Conservation (phyloP, 2,329 filamentous ascomycete genomes). For the Pestalotiopsis fici region DNA sequence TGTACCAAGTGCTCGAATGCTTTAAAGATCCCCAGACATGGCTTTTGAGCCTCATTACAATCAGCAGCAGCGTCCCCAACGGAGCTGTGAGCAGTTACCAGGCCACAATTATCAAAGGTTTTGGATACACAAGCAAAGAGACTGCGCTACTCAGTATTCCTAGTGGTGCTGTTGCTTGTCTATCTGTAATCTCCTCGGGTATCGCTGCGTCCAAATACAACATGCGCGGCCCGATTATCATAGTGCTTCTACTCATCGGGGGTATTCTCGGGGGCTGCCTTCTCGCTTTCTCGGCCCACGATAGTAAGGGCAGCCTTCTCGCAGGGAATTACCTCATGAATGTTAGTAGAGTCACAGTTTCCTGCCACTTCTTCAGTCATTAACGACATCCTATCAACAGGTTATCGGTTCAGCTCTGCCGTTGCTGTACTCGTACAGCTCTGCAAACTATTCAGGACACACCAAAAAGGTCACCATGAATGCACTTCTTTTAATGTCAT, state of each 20-base stretch:
- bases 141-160: conserved; percentile 45
- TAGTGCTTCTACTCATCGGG: conserved; percentile 41
- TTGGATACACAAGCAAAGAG: conserved; percentile 42
- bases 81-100: conserved; percentile 43
- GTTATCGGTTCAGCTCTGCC: conserved; percentile 41
- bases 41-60: conserved; percentile 20
- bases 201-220: conserved; percentile 37
- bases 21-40: conserved; percentile 25
- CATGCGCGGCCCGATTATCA: conserved; percentile 40
- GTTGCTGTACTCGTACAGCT: conserved; percentile 31
- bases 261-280: conserved; percentile 45
- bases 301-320: conserved; percentile 38
- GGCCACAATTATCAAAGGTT: conserved; percentile 40
- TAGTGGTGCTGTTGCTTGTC: conserved; percentile 39
- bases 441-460: conserved; percentile 45
- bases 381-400: background rate
- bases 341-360: conserved; percentile 6
- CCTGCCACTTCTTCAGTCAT: background rate
- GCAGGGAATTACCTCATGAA: conserved; percentile 46
- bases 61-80: conserved; percentile 29
- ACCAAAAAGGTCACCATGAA: conserved; percentile 56
- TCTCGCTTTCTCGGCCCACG: conserved; percentile 36
- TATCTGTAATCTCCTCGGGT: conserved; percentile 38
- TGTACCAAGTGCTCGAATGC: conserved; percentile 21
- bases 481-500: conserved; percentile 43